A percentile compares a stretch with the other conserved stretches of the same genome.
Evolutionary conservation across 2,329 filamentous ascomycete genomes (phyloP).

Genomic region (Alternaria conjuncta): DNA sequence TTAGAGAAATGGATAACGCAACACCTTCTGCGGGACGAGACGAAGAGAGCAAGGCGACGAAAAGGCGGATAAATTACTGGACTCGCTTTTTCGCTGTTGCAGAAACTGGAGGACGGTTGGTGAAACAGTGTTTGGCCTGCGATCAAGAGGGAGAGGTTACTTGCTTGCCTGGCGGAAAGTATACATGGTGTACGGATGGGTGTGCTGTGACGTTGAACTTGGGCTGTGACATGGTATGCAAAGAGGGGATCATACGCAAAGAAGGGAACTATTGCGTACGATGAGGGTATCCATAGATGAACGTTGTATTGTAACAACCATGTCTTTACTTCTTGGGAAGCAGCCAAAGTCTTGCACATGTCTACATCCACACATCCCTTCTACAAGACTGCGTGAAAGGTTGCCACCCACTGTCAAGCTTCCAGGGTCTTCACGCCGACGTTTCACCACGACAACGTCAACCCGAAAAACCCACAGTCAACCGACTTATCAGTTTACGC

Average conservation of each 20-base stretch:
- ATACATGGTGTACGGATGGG: constrained; percentile 1
- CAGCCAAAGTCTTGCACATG: background rate
- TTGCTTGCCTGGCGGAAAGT: background rate
- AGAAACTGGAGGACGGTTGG: background rate
- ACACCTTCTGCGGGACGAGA: background rate
- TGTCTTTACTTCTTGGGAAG: background rate
- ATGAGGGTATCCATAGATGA: background rate
- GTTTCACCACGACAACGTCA: background rate
- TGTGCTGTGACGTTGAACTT: background rate
- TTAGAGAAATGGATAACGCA: background rate
- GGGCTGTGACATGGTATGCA: background rate
- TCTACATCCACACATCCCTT: background rate
- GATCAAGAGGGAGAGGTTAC: background rate
- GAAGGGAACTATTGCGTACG: background rate
- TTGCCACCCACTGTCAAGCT: background rate
- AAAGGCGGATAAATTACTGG: background rate
- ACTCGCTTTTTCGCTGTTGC: background rate
- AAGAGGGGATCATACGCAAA: background rate
- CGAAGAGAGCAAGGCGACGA: background rate
- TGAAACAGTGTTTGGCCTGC: background rate
- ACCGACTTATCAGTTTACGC: background rate
- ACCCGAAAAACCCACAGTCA: background rate
- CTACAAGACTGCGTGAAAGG: background rate
- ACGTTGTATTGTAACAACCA: background rate
- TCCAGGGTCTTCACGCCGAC: background rate